Percentiles rank a stretch among this genome's conserved stretches.
Conservation (phyloP, 257 asterid genomes). For the Capsicum rhomboideum region DNA sequence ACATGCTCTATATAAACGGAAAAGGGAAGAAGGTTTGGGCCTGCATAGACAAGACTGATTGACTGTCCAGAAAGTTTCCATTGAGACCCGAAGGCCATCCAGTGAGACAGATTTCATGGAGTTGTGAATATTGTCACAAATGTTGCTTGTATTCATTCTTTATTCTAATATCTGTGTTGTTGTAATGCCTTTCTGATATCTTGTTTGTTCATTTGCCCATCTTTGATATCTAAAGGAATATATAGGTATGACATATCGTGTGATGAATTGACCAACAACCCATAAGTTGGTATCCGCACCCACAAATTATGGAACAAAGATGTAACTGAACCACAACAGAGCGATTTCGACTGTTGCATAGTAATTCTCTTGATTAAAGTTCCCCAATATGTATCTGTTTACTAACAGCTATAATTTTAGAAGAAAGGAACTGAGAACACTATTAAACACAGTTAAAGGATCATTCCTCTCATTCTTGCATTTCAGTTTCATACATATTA, state of each 20-base stretch:
- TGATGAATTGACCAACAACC: not conserved
- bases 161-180: not conserved
- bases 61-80: not conserved
- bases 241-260: not conserved
- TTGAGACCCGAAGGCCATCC: not conserved
- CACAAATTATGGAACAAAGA: not conserved
- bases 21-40: not conserved
- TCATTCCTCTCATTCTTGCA: not conserved
- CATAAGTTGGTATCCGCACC: not conserved
- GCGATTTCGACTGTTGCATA: not conserved
- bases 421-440: not conserved
- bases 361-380: not conserved
- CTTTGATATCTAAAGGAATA: not conserved
- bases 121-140: not conserved
- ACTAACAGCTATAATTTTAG: not conserved
- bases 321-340: not conserved
- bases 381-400: not conserved
- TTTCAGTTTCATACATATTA: not conserved
- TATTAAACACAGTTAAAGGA: not conserved
- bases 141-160: not conserved
- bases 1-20: not conserved
- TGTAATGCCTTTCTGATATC: not conserved
- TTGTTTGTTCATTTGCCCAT: not conserved
- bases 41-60: not conserved
- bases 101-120: not conserved